These are phyloP conservation scores for Fusarium floridanum DNA, from an alignment of 2,329 filamentous ascomycete species.

Conservation along the genomic window DNA sequence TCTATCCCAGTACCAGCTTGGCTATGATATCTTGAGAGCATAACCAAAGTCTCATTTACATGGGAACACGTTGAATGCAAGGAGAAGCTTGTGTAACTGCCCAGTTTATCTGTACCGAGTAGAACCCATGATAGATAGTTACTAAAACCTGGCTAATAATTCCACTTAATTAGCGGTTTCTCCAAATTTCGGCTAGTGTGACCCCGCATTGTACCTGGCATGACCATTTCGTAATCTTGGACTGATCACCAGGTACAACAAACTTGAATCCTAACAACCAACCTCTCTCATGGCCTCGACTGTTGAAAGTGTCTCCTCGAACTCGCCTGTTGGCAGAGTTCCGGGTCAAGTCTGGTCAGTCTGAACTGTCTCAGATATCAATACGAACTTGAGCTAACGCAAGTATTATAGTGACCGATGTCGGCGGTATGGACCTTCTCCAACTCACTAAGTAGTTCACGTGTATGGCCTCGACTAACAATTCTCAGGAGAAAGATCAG, in stretches of 20 bases:
- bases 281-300: neutral
- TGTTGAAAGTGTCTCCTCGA: neutral
- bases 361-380: too few species aligned
- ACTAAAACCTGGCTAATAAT: neutral
- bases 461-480: neutral
- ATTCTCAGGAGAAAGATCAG: constrained; percentile 24
- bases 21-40: too few species aligned
- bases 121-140: too few species aligned
- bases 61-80: too few species aligned
- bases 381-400: too few species aligned
- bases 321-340: constrained; percentile 1
- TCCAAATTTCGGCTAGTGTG: constrained; percentile 5
- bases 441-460: neutral
- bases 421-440: constrained; percentile 15
- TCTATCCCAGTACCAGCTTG: neutral
- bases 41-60: too few species aligned
- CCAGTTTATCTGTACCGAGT: too few species aligned
- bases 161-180: neutral
- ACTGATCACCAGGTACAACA: neutral
- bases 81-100: too few species aligned
- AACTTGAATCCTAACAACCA: neutral
- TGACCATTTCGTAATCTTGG: constrained; percentile 7
- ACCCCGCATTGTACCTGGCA: constrained; percentile 12
- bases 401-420: constrained; percentile 16
- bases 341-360: constrained; percentile 27